Conservation (phyloP, 768 basidiomycete species). For the Boletus edulis region DNA sequence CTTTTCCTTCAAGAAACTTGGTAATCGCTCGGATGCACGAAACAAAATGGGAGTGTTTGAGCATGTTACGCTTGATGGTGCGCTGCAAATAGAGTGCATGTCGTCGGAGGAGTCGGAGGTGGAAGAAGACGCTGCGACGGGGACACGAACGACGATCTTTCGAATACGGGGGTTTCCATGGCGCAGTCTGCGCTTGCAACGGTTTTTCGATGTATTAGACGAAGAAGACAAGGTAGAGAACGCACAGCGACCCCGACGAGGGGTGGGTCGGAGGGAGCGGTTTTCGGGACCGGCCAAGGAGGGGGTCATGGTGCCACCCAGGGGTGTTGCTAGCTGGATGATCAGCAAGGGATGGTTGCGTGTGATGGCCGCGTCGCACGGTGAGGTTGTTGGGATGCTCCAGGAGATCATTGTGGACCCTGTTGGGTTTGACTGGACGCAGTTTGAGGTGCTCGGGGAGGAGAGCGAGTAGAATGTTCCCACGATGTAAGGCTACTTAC, state of each 20-base stretch:
- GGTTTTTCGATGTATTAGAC: conserved; percentile 62
- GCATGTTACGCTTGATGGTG: conserved; percentile 66
- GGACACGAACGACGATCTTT: conserved; percentile 37
- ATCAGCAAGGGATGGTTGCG: conserved; percentile 65
- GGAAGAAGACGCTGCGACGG: conserved; percentile 37
- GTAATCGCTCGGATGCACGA: conserved; percentile 59
- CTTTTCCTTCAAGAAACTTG: conserved; percentile 55
- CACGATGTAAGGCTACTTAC: conserved; percentile 4
- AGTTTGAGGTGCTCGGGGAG: conserved; percentile 49
- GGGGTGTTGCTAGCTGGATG: conserved; percentile 71
- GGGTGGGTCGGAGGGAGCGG: conserved; percentile 55
- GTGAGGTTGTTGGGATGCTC: conserved; percentile 45
- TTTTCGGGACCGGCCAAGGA: conserved; percentile 55
- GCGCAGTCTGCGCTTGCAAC: conserved; percentile 64
- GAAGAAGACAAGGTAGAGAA: conserved; percentile 49
- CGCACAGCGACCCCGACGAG: conserved; percentile 51
- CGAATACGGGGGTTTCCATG: conserved; percentile 60
- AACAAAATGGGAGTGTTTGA: conserved; percentile 51
- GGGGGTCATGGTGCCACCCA: conserved; percentile 56
- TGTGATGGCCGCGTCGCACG: conserved; percentile 38
- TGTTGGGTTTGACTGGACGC: conserved; percentile 46
- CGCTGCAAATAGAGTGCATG: conserved; percentile 74
- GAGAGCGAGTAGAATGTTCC: conserved; percentile 44
- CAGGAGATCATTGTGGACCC: conserved; percentile 45
- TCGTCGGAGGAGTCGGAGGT: conserved; percentile 75